Evolutionary conservation across 2,329 filamentous ascomycete species (phyloP), one percentile per base, ranked within the genome.

Genomic region (Xylariaceae sp.): DNA sequence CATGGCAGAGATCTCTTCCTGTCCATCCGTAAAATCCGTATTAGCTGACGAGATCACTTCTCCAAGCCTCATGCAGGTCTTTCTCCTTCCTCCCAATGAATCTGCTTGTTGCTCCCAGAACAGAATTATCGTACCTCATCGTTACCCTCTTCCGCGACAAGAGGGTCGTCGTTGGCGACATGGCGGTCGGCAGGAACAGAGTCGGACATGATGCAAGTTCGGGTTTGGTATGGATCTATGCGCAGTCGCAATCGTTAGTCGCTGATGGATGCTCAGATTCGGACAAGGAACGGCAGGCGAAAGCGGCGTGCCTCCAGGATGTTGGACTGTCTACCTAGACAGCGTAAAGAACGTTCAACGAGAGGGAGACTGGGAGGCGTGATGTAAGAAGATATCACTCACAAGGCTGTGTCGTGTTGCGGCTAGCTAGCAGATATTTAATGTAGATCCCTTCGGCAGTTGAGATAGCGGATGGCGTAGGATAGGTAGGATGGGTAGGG

Each of bases 1-100:
- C 90, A 94, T 94, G 60, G 88, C 89, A 62, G 85, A 86, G 70
- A 94, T 93, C 75, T 94, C 90, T 81, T 93, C 82, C 82, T 85
- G 61, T 64, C 56, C 35, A 52, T 53, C 55, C 49, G 34, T 6
- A 35, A 35, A 55, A 66, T 34, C 42, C 35, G 13, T 4, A 64
- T 72, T 67, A 72, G 71, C 52, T 42, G 55, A 59, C 47, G 57
- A 59, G 34, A 62, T 66, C 44, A 37, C 37, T 51, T 58, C 52
- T 51, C 10, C 13, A 63, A 55, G 42, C n/a, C 42, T n/a, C 4
- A 4, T 53, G 62, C 13, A 18, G 2, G 23, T 51, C 7, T 30
- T 15, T 30, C 18, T 30, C 30, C 23, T 5, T 11, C 11, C 3
- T 35, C 53, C 48, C 53, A 23, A 45, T 55, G 50, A 62, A 47